Conservation (phyloP, 306 rosid genomes). For the Fagus crenata region DNA sequence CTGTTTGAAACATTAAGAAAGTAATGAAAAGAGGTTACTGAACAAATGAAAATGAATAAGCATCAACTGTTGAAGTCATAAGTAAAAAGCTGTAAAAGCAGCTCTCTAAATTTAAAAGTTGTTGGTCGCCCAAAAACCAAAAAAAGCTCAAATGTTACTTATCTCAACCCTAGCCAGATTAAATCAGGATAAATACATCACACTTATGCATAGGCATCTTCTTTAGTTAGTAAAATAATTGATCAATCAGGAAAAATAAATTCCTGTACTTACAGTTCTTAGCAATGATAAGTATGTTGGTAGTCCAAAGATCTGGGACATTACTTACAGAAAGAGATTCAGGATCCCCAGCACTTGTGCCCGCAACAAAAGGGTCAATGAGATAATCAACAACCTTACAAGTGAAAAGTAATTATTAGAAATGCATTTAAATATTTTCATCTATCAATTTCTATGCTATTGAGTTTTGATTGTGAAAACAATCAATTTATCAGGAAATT, state of each 20-base stretch:
- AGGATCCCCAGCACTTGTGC: slow-evolving; percentile 85
- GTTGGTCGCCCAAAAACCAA: not conserved
- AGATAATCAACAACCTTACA: slow-evolving; percentile 90
- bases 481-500: slow-evolving; percentile 5
- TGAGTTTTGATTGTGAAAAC: slow-evolving; percentile 5
- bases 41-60: slow-evolving; percentile 14
- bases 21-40: slow-evolving; percentile 20
- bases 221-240: slow-evolving; percentile 2
- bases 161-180: slow-evolving; percentile 17
- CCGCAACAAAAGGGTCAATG: slow-evolving; percentile 88
- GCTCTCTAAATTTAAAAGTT: not conserved
- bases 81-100: slow-evolving; percentile 10
- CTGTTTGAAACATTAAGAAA: slow-evolving; percentile 45
- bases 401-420: slow-evolving; percentile 18
- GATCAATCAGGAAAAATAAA: slow-evolving; percentile 12
- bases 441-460: slow-evolving; percentile 14
- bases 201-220: not conserved
- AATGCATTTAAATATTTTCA: slow-evolving; percentile 1
- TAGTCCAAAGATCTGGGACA: slow-evolving; percentile 27
- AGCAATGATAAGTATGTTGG: slow-evolving; percentile 16
- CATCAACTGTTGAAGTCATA: slow-evolving; percentile 11
- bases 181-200: not conserved
- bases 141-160: not conserved
- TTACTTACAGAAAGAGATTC: slow-evolving; percentile 91
- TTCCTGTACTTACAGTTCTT: slow-evolving; percentile 7